Percentiles rank a stretch among this genome's conserved stretches.
These are phyloP conservation scores for Gilbertella persicaria DNA, from an alignment of 371 early-diverging fungal genomes.

Conservation along the genomic window DNA sequence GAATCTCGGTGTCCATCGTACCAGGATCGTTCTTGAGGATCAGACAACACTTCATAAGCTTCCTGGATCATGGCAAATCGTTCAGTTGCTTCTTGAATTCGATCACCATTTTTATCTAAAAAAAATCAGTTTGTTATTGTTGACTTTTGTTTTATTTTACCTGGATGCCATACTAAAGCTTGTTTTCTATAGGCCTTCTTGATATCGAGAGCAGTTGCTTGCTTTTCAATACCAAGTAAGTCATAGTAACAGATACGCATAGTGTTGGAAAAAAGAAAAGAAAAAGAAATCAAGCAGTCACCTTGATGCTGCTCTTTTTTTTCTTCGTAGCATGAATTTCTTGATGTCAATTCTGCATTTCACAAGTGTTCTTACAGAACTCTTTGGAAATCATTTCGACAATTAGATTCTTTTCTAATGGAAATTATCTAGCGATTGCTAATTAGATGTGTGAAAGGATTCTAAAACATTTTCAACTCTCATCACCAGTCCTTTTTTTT, in stretches of 20 bases:
- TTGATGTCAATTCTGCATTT: too few relatives aligned
- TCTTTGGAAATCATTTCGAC: too few relatives aligned
- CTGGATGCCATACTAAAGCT: slow-evolving; percentile 91
- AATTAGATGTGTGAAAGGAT: too few relatives aligned
- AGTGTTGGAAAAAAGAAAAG: neutral
- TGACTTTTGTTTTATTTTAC: slow-evolving; percentile 32
- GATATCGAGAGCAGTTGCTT: slow-evolving; percentile 76
- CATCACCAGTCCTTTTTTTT: too few relatives aligned
- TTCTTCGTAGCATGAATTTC: too few relatives aligned
- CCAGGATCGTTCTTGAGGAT: slow-evolving; percentile 92
- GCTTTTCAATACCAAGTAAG: slow-evolving; percentile 78
- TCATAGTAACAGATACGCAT: slow-evolving; percentile 90
- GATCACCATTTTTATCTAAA: slow-evolving; percentile 85
- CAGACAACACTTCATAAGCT: slow-evolving; percentile 89
- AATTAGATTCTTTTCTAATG: too few relatives aligned
- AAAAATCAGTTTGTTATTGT: slow-evolving; percentile 2
- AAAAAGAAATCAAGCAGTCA: too few relatives aligned
- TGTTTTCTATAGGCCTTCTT: slow-evolving; percentile 86
- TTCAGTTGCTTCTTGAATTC: slow-evolving; percentile 82
- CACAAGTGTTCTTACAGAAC: too few relatives aligned
- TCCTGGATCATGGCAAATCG: slow-evolving; percentile 85
- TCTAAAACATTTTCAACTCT: too few relatives aligned
- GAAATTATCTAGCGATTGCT: too few relatives aligned
- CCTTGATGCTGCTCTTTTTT: too few relatives aligned
- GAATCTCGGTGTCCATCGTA: slow-evolving; percentile 84